Base-by-base conservation (phyloP, 768 basidiomycete genomes). In the Russula sp. region DNA sequence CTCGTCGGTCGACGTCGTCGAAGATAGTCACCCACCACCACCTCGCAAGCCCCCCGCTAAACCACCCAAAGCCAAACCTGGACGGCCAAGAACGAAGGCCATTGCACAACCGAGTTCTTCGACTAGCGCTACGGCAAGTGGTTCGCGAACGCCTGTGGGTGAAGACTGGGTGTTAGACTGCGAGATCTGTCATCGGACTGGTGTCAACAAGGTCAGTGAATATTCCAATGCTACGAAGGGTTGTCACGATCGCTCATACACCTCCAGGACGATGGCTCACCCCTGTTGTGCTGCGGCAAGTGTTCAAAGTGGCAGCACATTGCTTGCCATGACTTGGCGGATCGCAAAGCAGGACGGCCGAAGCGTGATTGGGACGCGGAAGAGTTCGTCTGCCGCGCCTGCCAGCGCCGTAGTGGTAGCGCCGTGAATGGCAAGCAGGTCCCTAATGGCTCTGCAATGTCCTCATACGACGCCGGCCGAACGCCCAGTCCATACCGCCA, bases 281-380 rank as follows among this genome's bases (percentile, higher is more conserved):
- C 89, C 3, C 80, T 96, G 75, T 83, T 93, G 71, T 91, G 84
- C 42, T 97, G 94, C 70, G 90, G 89, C 27, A 71, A 75, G 34
- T 97, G 94, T 73, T 81, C 79, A 14, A 85, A 85, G 72, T 97
- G 94, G 94, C 94, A 96, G 69, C 94, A 97, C 69, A 91, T 91
- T 39, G 71, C 77, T 22, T 97, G 94, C 69, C 91, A 95, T 70
- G 90, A 96, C 70, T 75, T 74, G 53, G 83, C 79, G 34, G 94
- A 95, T 72, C 73, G 76, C 35, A 74, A 78, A 22, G 80, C 82
- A 49, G 88, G 91, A 27, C 80, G 80, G 14, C 83, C 81, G 4
- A 81, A 78, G 66, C 84, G 93, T 20, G 85, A 94, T 68, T 97
- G 94, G 94, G 84, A 90, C 55, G 70, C 76, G n/a, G 90, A 89